Evolutionary conservation across 2,329 filamentous ascomycete genomes (phyloP), one percentile per base, ranked within the genome.

Genomic region (Fusarium sp.): DNA sequence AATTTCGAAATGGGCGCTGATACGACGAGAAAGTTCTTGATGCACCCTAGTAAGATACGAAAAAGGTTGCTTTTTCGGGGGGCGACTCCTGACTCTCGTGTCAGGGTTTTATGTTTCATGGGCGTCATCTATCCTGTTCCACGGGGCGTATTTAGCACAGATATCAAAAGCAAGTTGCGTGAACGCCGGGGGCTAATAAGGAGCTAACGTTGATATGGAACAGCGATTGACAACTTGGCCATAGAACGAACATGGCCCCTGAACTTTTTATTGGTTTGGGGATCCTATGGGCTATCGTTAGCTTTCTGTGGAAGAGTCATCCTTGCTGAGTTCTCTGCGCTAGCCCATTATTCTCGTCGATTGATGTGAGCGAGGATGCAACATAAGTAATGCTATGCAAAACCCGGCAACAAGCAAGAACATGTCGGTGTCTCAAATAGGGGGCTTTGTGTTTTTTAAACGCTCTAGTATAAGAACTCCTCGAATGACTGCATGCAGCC

Each of bases 231-330:
- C 22, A 24, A 44, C 10, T 44, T 18, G 4, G 41, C 15, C 10
- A 12, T 6, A 17, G 15, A 44, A 10, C 17, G n/a, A 44, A 5
- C 2, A 12, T 17, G 10, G 24, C 6, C 6, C 24, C n/a, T 18
- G 10, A 7, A 10, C 12, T 4, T 0, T 17, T 44, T 10, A 12
- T 44, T 44, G n/a, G 10, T n/a, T 44, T 7, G 18, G n/a, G 6
- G 12, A 44, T 7, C 10, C 6, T 12, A 7, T 12, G 15, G 10
- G 24, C 3, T 18, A 18, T 5, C 1, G 5, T 2, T 24, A 7
- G 5, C n/a, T 24, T 12, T 11, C 5, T 7, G 6, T 10, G 10
- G 17, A 44, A 24, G 41, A 44, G 15, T 44, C 12, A 7, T 12
- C n/a, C 15, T 42, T 42, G 6, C 24, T 9, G 6, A 24, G 6